A percentile compares a stretch with the other conserved stretches of the same genome.
These are phyloP conservation scores for Bocquillonia castaneifolia DNA, from an alignment of 441 rosid genomes.

Conservation along the genomic window DNA sequence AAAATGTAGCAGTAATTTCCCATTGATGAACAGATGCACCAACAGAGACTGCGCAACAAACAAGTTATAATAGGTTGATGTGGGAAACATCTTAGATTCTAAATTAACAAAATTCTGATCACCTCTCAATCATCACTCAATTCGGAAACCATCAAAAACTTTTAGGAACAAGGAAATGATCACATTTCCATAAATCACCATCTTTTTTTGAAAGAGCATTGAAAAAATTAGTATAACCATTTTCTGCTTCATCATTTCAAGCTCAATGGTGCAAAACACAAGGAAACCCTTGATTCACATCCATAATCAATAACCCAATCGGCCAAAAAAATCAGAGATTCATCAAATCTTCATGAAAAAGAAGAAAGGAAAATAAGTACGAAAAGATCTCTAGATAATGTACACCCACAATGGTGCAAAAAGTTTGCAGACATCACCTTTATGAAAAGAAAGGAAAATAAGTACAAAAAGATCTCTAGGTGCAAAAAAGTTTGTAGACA, in stretches of 20 bases:
- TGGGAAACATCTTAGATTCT: not conserved
- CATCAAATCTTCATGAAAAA: not conserved
- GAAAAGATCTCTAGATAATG: not conserved
- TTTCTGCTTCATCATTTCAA: not conserved
- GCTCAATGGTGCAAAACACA: not conserved
- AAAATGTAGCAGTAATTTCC: constrained; percentile 14
- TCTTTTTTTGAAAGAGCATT: not conserved
- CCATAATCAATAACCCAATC: not conserved
- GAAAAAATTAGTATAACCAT: not conserved
- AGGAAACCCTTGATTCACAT: not conserved
- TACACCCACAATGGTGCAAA: not conserved
- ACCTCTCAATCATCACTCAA: not conserved
- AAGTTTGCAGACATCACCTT: too few relatives aligned
- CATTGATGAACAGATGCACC: constrained; percentile 7
- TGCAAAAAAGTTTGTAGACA: too few relatives aligned
- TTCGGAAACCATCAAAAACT: not conserved
- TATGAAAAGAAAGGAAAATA: too few relatives aligned
- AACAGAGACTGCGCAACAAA: not conserved
- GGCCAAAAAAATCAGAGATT: not conserved
- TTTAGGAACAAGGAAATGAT: not conserved
- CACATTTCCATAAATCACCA: not conserved
- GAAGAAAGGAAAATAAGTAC: not conserved
- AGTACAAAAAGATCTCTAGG: too few relatives aligned
- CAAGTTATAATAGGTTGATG: not conserved
- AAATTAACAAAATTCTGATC: not conserved